These are phyloP conservation scores for Aureobasidium sp. DNA, from an alignment of 2,329 filamentous ascomycete genomes.

Conservation along the genomic window DNA sequence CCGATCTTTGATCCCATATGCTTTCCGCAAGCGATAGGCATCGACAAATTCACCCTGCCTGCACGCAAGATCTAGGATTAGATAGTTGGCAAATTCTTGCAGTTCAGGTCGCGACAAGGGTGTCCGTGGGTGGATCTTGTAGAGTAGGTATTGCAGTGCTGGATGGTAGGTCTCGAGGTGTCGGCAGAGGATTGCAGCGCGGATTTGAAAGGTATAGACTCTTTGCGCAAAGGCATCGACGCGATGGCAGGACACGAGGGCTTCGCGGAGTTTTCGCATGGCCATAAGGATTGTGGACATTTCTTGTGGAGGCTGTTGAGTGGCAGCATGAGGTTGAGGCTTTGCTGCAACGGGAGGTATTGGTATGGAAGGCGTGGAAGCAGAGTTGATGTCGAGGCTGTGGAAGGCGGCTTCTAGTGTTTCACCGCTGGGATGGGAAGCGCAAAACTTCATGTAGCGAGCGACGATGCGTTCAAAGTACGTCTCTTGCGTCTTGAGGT, in stretches of 20 bases:
- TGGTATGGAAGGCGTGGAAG: not conserved
- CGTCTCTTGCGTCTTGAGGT: constrained; percentile 69
- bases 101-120: constrained; percentile 64
- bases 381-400: constrained; percentile 44
- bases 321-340: constrained; percentile 7
- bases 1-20: constrained; percentile 51
- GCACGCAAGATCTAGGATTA: constrained; percentile 83
- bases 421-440: constrained; percentile 61
- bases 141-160: constrained; percentile 72
- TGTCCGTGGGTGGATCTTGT: constrained; percentile 59
- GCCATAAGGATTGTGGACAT: constrained; percentile 72
- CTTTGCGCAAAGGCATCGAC: constrained; percentile 77
- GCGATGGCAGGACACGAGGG: constrained; percentile 70
- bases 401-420: constrained; percentile 70
- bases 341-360: constrained; percentile 17
- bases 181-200: constrained; percentile 70
- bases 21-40: constrained; percentile 60
- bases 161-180: constrained; percentile 87
- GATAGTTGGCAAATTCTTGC: constrained; percentile 71
- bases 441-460: constrained; percentile 85
- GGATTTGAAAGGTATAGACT: constrained; percentile 86
- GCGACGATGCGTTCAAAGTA: constrained; percentile 86
- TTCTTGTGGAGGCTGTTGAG: constrained; percentile 33
- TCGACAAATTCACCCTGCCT: constrained; percentile 67
- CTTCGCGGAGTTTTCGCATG: constrained; percentile 87